Base-by-base conservation (phyloP, 208 protist species). In the Wallacemonas sp. region DNA sequence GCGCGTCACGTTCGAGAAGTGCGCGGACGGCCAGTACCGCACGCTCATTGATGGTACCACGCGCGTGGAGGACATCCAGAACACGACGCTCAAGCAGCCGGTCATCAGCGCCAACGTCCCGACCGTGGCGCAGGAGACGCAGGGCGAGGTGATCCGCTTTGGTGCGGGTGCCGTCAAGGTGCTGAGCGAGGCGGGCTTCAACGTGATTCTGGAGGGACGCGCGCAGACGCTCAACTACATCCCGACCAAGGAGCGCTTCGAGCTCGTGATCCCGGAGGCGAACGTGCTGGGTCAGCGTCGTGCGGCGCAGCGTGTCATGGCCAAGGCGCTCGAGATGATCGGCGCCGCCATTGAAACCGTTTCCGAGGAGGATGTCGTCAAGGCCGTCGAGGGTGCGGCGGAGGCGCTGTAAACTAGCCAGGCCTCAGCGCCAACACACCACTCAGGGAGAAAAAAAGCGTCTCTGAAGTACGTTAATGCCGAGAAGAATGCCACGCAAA, bases 71-170 rank as follows among this genome's bases (percentile, higher is more conserved):
- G 87, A 96, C 20, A 87, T 97, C 38, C 83, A 95, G 63, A 97
- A 97, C 76, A 97, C 93, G 23, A 7, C 80, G 25, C 81, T 97
- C 11, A 97, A 96, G 72, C 86, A 82, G 20, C 86, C 90, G 11
- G 65, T 84, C 41, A 87, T 97, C 41, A 86, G 78, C 55, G 41
- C 67, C 18, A 82, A 81, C 31, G 89, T 97, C 38, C 93, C 93
- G 0, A 93, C 87, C 25, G 91, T 97, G 48, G 93, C 93, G 46
- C 67, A 95, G 75, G 78, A 93, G 61, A 97, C 85, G n/a, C 93
- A 97, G 66, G 93, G 93, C 26, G 90, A 97, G 61, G 93, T 97
- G 18, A 91, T 97, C 62, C 80, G 80, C 61, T 97, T 97, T 71
- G 89, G 64, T 31, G 76, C 73, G 1, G 61, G 10, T 10, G 89